Conservation (phyloP, 179 eudicot genomes). For the Sideroxylon spinosum region DNA sequence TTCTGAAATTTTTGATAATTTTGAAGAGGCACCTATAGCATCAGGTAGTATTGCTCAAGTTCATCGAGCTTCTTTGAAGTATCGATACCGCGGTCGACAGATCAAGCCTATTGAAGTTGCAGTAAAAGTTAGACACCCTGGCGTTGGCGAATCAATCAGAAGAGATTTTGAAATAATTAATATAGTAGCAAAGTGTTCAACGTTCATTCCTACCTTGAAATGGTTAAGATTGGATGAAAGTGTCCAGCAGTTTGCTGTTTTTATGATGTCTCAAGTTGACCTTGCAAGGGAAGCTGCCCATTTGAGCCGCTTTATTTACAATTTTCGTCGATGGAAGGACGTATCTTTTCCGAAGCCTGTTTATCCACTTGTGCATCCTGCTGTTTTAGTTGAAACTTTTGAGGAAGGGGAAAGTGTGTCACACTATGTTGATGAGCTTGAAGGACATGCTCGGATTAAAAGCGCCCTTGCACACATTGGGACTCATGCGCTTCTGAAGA, state of each 20-base stretch:
- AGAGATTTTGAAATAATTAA: slow-evolving; percentile 93
- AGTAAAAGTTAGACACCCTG: slow-evolving; percentile 96
- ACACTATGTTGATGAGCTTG: slow-evolving; percentile 73
- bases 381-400: slow-evolving; percentile 90
- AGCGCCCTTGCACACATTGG: slow-evolving; percentile 89
- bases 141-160: slow-evolving; percentile 85
- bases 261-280: slow-evolving; percentile 99
- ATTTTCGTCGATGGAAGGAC: slow-evolving; percentile 84
- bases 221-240: slow-evolving; percentile 98
- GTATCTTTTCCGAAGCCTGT: slow-evolving; percentile 98
- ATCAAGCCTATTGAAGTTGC: slow-evolving; percentile 81
- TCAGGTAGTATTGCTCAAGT: slow-evolving; percentile 98
- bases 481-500: slow-evolving; percentile 95
- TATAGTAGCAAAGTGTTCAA: slow-evolving; percentile 69
- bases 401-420: slow-evolving; percentile 95
- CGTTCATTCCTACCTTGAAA: slow-evolving; percentile 65
- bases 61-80: slow-evolving; percentile 75
- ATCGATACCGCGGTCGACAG: slow-evolving; percentile 58
- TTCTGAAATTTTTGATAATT: slow-evolving; percentile 77
- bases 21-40: slow-evolving; percentile 88
- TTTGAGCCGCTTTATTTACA: slow-evolving; percentile 85
- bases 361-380: slow-evolving; percentile 96
- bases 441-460: slow-evolving; percentile 68
- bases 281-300: slow-evolving; percentile 97
- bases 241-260: slow-evolving; percentile 93